Conservation (phyloP, 345 rosid species). For the Camelina sativa region DNA sequence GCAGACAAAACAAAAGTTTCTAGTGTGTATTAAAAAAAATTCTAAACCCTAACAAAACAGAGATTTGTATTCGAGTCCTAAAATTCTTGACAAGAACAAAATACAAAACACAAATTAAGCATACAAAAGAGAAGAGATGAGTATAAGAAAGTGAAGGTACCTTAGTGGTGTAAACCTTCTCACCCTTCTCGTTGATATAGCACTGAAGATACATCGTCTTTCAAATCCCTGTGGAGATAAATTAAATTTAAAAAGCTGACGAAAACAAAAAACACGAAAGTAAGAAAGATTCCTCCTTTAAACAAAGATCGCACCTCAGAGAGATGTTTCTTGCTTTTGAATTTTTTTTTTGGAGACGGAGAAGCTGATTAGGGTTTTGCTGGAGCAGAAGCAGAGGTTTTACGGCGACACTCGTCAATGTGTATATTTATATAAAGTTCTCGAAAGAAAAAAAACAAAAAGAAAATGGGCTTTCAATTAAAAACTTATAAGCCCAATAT, state of each 20-base stretch:
- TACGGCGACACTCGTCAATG: slow-evolving; percentile 14
- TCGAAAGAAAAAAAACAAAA: neutral
- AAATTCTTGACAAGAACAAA: neutral
- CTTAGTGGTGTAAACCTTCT: slow-evolving; percentile 84
- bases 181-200: slow-evolving; percentile 81
- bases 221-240: neutral
- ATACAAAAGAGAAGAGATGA: neutral
- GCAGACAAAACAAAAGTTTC: slow-evolving; percentile 12
- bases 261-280: neutral
- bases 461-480: slow-evolving; percentile 32
- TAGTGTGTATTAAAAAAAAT: too few relatives aligned
- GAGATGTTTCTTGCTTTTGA: slow-evolving; percentile 15
- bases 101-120: neutral
- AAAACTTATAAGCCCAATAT: neutral
- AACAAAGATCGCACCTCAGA: slow-evolving; percentile 21
- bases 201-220: slow-evolving; percentile 71
- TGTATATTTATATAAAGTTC: neutral
- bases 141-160: slow-evolving; percentile 34
- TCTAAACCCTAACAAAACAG: neutral
- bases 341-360: neutral
- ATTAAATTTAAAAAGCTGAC: neutral
- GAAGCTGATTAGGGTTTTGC: slow-evolving; percentile 38
- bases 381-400: neutral
- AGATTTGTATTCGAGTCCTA: neutral
- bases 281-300: neutral